Evolutionary conservation across 306 rosid species (phyloP).

Genomic region (Datisca glomerata): DNA sequence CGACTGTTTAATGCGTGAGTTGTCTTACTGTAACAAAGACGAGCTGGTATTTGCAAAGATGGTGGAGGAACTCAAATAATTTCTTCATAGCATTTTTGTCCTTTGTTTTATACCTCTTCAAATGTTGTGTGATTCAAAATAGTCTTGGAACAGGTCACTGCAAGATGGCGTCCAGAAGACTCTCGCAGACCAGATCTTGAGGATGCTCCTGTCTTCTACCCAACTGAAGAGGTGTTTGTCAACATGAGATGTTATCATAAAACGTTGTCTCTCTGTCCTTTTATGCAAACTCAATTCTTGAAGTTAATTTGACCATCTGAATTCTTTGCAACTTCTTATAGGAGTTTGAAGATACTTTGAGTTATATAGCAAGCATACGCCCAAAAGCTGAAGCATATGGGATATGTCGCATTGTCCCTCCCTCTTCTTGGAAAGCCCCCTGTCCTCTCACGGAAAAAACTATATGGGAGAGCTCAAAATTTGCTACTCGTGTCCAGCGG

Average conservation of each 20-base stretch:
- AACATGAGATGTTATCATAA: slow-evolving; percentile 8
- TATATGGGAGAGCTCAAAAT: slow-evolving; percentile 71
- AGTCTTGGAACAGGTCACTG: slow-evolving; percentile 57
- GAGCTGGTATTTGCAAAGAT: slow-evolving; percentile 7
- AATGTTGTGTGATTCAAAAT: slow-evolving; percentile 20
- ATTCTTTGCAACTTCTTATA: slow-evolving; percentile 22
- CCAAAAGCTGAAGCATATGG: slow-evolving; percentile 76
- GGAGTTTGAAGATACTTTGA: slow-evolving; percentile 91
- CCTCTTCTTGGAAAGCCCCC: slow-evolving; percentile 91
- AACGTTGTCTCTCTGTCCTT: slow-evolving; percentile 4
- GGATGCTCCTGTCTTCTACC: slow-evolving; percentile 88
- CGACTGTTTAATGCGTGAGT: not conserved
- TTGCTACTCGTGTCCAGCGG: slow-evolving; percentile 90
- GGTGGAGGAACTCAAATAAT: slow-evolving; percentile 4
- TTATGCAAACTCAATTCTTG: slow-evolving; percentile 8
- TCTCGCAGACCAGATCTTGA: slow-evolving; percentile 54
- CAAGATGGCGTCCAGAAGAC: slow-evolving; percentile 84
- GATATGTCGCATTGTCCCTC: slow-evolving; percentile 96
- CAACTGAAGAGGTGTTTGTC: slow-evolving; percentile 76
- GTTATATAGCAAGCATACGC: slow-evolving; percentile 78
- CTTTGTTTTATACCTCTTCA: slow-evolving; percentile 1
- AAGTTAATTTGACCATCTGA: slow-evolving; percentile 21
- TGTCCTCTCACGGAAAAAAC: slow-evolving; percentile 69
- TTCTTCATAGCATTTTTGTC: slow-evolving; percentile 3
- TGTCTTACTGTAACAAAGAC: not conserved